Evolutionary conservation across 148 eudicot species (phyloP), one percentile per base, ranked within the genome.

Genomic region (Rhododendron ovatum): DNA sequence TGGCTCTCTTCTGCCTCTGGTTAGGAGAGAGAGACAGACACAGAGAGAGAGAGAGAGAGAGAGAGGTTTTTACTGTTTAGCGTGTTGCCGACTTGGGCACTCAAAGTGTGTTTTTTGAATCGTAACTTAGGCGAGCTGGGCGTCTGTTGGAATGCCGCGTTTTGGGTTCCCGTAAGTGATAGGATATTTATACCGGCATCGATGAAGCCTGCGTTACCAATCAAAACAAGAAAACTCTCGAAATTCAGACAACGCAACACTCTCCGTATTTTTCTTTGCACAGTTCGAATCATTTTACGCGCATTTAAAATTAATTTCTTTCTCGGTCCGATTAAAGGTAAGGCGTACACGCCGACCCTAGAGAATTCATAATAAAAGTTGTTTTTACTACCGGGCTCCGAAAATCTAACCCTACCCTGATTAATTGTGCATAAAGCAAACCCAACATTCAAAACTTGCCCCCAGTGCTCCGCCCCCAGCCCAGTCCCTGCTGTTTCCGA

Each of bases 251-350:
- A 33, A 5, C 76, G 41, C 76, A 71, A 30, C 76, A 30, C 1
- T 13, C 20, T 71, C 39, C 76, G 28, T 67, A 3, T 9, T 51
- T 13, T 2, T 41, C 43, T 50, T 10, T 12, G 53, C 15, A 50
- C 3, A 3, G 43, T 0, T 7, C 7, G 43, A 1, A 0, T 41
- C 7, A 50, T 1, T 3, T 50, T 12, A 50, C 3, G 53, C 15
- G 14, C 15, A 50, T 50, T 0, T 50, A 0, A 50, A 50, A 10
- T 50, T 12, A 50, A 2, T 50, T 50, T 3, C 0, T 50, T 50
- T 13, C 2, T 0, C 0, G 0, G 0, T 10, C 53, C 3, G 14
- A 2, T 50, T 2, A 50, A 50, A 0, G 4, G 13, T 13, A 50
- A 12, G 15, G 1, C 15, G 1, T 50, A 3, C 15, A 12, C 3